Conservation (phyloP, 202 grass and related monocot species). For the Panicum hallii region DNA sequence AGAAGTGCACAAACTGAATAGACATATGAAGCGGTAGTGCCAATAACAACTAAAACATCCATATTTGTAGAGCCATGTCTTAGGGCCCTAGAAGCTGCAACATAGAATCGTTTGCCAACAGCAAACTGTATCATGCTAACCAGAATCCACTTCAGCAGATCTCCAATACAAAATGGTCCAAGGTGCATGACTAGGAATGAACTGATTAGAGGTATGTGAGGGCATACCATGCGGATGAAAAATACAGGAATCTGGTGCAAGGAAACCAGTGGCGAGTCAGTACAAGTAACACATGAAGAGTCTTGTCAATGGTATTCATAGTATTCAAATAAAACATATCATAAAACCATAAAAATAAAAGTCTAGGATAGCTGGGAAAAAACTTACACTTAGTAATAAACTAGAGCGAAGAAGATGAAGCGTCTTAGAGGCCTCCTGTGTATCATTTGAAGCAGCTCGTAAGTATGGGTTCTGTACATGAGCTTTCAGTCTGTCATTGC, state of each 20-base stretch:
- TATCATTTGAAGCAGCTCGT: slow-evolving; percentile 73
- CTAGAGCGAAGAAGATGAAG: slow-evolving; percentile 78
- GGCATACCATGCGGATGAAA: slow-evolving; percentile 89
- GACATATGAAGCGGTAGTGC: slow-evolving; percentile 83
- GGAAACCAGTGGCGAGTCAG: slow-evolving; percentile 46
- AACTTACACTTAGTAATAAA: slow-evolving; percentile 90
- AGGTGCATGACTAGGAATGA: slow-evolving; percentile 79
- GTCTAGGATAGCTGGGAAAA: slow-evolving; percentile 28
- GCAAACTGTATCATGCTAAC: slow-evolving; percentile 89
- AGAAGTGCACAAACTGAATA: slow-evolving; percentile 90
- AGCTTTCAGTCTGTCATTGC: slow-evolving; percentile 64
- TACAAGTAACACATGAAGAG: slow-evolving; percentile 28
- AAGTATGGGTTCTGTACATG: slow-evolving; percentile 76
- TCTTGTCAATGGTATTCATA: neutral
- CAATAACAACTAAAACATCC: slow-evolving; percentile 94
- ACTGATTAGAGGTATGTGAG: slow-evolving; percentile 63
- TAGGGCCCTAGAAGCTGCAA: slow-evolving; percentile 90
- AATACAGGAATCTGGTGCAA: slow-evolving; percentile 86
- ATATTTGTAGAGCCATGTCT: slow-evolving; percentile 95
- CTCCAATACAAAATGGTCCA: slow-evolving; percentile 72
- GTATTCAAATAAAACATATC: slow-evolving; percentile 31
- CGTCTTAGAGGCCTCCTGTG: slow-evolving; percentile 75
- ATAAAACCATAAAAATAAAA: neutral
- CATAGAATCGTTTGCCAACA: slow-evolving; percentile 92
- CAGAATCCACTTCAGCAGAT: slow-evolving; percentile 82